phyloP scores from a whole-genome alignment of 257 asterid genomes.

The Nicotiana tomentosiformis region DNA sequence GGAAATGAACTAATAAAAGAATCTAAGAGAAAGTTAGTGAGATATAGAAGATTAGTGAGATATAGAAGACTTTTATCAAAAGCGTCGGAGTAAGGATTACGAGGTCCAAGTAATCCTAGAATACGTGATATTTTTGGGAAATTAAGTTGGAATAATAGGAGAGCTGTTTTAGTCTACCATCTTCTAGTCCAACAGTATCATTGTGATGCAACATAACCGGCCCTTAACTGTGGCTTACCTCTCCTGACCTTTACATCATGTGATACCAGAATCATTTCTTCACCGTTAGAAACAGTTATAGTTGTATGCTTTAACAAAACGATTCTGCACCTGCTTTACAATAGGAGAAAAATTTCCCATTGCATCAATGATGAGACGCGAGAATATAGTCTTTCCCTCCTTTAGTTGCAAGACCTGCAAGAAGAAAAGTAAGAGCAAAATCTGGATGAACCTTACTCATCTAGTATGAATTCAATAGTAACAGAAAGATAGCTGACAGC shows the following conservation, averaged over 20 bases:
- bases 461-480: not conserved
- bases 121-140: not conserved
- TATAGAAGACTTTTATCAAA: not conserved
- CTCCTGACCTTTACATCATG: not conserved
- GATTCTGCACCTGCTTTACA: slow-evolving; percentile 67
- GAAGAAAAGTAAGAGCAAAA: not conserved
- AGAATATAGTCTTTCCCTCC: slow-evolving; percentile 63
- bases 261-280: not conserved
- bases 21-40: not conserved
- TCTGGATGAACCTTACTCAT: not conserved
- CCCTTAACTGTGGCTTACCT: not conserved
- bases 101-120: not conserved
- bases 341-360: slow-evolving; percentile 99
- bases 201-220: not conserved
- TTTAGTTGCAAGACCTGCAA: slow-evolving; percentile 60
- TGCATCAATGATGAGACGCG: slow-evolving; percentile 84
- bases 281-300: not conserved
- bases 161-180: not conserved
- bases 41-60: not conserved
- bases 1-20: not conserved
- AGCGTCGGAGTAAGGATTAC: not conserved
- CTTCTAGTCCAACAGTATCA: not conserved
- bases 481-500: not conserved
- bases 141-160: not conserved
- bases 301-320: not conserved